phyloP scores from a whole-genome alignment of 2,329 filamentous ascomycete genomes.

The Fusarium chlamydosporum region DNA sequence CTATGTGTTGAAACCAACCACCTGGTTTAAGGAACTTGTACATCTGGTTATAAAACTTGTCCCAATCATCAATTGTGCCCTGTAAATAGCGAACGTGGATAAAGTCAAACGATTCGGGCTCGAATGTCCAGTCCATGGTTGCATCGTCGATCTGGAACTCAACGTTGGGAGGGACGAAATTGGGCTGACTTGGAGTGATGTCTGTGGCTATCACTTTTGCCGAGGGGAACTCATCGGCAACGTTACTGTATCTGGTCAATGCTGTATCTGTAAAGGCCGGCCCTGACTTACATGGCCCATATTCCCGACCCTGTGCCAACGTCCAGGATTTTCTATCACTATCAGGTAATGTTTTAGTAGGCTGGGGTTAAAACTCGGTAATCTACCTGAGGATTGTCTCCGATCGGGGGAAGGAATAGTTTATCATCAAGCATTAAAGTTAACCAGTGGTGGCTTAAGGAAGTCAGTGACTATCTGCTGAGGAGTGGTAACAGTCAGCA shows the following conservation, averaged over 20 bases:
- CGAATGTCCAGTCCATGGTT: constrained; percentile 61
- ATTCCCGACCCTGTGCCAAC: constrained; percentile 46
- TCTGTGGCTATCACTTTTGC: constrained; percentile 44
- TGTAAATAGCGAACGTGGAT: constrained; percentile 54
- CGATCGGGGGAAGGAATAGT: constrained; percentile 42
- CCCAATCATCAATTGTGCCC: constrained; percentile 53
- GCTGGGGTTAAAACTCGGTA: rapidly evolving
- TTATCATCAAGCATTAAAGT: constrained; percentile 43
- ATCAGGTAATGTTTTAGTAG: background rate
- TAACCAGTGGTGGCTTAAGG: constrained; percentile 45
- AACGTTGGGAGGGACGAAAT: constrained; percentile 55
- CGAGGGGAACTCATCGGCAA: constrained; percentile 45
- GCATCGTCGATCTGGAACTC: constrained; percentile 57
- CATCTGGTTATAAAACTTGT: constrained; percentile 35
- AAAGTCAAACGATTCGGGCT: constrained; percentile 51
- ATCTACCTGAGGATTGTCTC: constrained; percentile 35
- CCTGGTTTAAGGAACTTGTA: constrained; percentile 45
- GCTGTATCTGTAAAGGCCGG: rapidly evolving
- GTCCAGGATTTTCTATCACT: constrained; percentile 23
- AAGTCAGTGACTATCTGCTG: rapidly evolving
- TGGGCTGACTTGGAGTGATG: constrained; percentile 41
- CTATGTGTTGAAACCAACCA: constrained; percentile 49
- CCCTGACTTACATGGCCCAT: constrained; percentile 41
- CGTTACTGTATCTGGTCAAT: constrained; percentile 9
- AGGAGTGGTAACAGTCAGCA: rapidly evolving